These are phyloP conservation scores for Strigomonas culicis DNA, from an alignment of 208 protist genomes.

Conservation along the genomic window DNA sequence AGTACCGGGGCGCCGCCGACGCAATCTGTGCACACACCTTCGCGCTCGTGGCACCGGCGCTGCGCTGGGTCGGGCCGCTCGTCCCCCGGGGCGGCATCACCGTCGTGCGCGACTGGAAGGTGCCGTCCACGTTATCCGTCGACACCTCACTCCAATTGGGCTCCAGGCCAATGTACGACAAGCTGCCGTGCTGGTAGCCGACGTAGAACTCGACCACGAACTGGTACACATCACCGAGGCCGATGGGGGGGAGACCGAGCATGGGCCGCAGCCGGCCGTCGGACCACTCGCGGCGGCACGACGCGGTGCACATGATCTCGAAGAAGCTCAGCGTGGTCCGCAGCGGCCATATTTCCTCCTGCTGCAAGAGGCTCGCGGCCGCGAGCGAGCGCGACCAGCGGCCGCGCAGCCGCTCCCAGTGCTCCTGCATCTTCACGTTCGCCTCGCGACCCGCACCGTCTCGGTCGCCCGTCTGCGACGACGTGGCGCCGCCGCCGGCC, in stretches of 20 bases:
- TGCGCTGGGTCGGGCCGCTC: not conserved
- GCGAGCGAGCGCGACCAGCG: constrained; percentile 23
- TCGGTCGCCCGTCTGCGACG: not conserved
- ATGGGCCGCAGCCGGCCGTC: constrained; percentile 23
- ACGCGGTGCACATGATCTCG: constrained; percentile 34
- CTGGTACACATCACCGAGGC: constrained; percentile 13
- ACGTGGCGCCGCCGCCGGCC: not conserved
- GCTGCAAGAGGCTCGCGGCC: constrained; percentile 15
- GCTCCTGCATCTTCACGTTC: not conserved
- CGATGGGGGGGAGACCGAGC: constrained; percentile 13
- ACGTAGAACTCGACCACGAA: constrained; percentile 21
- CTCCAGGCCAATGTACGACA: constrained; percentile 23
- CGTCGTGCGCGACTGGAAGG: not conserved
- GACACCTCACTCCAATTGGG: constrained; percentile 18
- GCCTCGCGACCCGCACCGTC: not conserved
- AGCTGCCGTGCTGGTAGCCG: constrained; percentile 15
- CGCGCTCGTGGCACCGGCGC: not conserved
- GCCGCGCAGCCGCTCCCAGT: constrained; percentile 11
- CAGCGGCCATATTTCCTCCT: constrained; percentile 27
- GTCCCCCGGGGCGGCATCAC: not conserved
- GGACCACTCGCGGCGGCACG: constrained; percentile 24
- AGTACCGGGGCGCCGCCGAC: not conserved
- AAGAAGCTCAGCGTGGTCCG: constrained; percentile 33
- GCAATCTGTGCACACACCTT: not conserved
- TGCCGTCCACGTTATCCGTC: not conserved